Evolutionary conservation across 1,139 yeast species (phyloP).

Genomic region (Kluyveromyces sp.): DNA sequence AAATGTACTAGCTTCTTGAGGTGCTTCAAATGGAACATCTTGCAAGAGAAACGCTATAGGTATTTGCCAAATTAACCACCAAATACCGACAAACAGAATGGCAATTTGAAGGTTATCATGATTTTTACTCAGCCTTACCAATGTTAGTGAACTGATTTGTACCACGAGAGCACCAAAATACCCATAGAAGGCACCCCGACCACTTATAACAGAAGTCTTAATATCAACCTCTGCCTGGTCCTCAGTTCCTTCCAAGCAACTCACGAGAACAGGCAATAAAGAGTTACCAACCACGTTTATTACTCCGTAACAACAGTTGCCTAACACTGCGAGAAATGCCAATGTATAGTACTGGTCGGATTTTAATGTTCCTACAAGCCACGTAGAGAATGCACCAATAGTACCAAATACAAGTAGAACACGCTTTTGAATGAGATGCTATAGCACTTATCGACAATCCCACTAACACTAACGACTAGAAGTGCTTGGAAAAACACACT

Average conservation of each 20-base stretch:
- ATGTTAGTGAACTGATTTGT: conserved; percentile 46
- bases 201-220: conserved; percentile 44
- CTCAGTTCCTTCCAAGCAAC: conserved; percentile 15
- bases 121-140: conserved; percentile 40
- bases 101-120: conserved; percentile 46
- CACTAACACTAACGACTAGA: conserved; percentile 59
- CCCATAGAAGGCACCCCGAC: conserved; percentile 60
- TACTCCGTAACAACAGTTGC: conserved; percentile 64
- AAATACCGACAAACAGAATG: conserved; percentile 50
- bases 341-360: conserved; percentile 45
- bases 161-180: conserved; percentile 57
- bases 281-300: conserved; percentile 73
- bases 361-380: conserved; percentile 37
- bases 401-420: conserved; percentile 47
- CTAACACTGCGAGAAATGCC: conserved; percentile 47
- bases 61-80: conserved; percentile 64
- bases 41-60: conserved; percentile 45
- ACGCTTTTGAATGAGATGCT: conserved; percentile 26
- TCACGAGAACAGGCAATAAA: conserved; percentile 48
- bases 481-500: conserved; percentile 59
- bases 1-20: conserved; percentile 7
- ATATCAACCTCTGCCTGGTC: conserved; percentile 22
- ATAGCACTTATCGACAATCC: conserved; percentile 58
- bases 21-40: conserved; percentile 19
- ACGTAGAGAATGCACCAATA: conserved; percentile 47